phyloP scores from a whole-genome alignment of 495 filamentous ascomycete genomes.

The Tuber microsphaerosporum region DNA sequence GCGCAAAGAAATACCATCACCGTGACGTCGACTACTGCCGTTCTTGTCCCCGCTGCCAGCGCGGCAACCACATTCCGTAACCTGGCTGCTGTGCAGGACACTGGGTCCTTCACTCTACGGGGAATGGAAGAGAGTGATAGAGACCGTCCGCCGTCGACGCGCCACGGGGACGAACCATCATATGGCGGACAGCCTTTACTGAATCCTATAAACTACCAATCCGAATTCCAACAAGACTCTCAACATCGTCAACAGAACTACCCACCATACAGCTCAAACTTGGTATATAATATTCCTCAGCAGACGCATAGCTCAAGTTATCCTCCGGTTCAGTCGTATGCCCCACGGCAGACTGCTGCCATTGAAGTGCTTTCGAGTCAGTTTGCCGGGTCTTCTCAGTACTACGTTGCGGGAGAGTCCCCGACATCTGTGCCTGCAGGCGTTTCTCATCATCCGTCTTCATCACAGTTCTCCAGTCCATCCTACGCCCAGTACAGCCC shows the following conservation, averaged over 20 bases:
- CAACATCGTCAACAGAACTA: constrained; percentile 45
- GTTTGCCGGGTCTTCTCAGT: constrained; percentile 61
- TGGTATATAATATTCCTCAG: constrained; percentile 76
- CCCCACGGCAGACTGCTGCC: constrained; percentile 68
- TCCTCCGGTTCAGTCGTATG: constrained; percentile 71
- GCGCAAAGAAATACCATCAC: constrained; percentile 34
- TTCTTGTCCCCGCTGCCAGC: constrained; percentile 34
- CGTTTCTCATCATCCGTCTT: constrained; percentile 50
- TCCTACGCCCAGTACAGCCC: constrained; percentile 52
- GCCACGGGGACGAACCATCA: constrained; percentile 38
- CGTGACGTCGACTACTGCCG: constrained; percentile 39
- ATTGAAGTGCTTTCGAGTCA: constrained; percentile 70
- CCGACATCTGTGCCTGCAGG: constrained; percentile 56
- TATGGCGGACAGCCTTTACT: constrained; percentile 35
- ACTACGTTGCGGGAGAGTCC: constrained; percentile 62
- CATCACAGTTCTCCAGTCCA: constrained; percentile 49
- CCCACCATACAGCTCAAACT: constrained; percentile 54
- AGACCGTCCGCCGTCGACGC: constrained; percentile 38
- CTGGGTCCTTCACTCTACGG: constrained; percentile 37
- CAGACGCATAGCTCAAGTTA: constrained; percentile 63
- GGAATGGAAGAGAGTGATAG: constrained; percentile 43
- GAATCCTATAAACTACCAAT: constrained; percentile 48
- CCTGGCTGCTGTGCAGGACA: constrained; percentile 36
- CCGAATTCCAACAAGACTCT: constrained; percentile 45
- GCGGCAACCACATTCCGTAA: constrained; percentile 38